Conservation (phyloP, 2,329 filamentous ascomycete species). For the Epichloe uncinata region DNA sequence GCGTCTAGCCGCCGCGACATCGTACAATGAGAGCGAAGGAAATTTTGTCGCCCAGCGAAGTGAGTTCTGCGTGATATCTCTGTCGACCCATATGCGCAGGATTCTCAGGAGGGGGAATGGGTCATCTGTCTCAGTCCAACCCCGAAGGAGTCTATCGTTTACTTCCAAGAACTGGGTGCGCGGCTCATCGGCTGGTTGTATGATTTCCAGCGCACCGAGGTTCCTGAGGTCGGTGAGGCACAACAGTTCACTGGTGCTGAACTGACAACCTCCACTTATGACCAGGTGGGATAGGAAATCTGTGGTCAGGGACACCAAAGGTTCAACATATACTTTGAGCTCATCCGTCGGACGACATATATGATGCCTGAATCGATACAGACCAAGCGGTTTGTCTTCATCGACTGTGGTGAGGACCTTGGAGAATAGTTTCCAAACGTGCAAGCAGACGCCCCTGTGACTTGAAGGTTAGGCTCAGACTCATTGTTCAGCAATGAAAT, state of each 20-base stretch:
- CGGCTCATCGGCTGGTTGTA: slow-evolving; percentile 22
- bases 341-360: slow-evolving; percentile 22
- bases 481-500: not conserved
- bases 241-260: slow-evolving; percentile 26
- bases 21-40: slow-evolving; percentile 31
- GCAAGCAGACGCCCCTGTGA: slow-evolving; percentile 20
- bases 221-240: slow-evolving; percentile 29
- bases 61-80: slow-evolving; percentile 25
- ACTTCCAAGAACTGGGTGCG: slow-evolving; percentile 22
- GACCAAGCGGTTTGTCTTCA: slow-evolving; percentile 21
- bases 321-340: slow-evolving; percentile 24
- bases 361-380: slow-evolving; percentile 27
- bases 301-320: slow-evolving; percentile 21
- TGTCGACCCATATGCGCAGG: slow-evolving; percentile 30
- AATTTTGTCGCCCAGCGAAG: slow-evolving; percentile 29
- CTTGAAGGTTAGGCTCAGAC: not conserved
- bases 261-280: slow-evolving; percentile 23
- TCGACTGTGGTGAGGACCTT: slow-evolving; percentile 19
- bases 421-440: slow-evolving; percentile 28
- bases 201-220: slow-evolving; percentile 33
- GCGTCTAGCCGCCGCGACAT: slow-evolving; percentile 22
- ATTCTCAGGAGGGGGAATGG: slow-evolving; percentile 35
- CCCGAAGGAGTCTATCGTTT: slow-evolving; percentile 31
- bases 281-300: slow-evolving; percentile 29
- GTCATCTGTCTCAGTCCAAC: slow-evolving; percentile 27